phyloP scores from a whole-genome alignment of 2,329 filamentous ascomycete species.

The Scedosporium apiospermum region DNA sequence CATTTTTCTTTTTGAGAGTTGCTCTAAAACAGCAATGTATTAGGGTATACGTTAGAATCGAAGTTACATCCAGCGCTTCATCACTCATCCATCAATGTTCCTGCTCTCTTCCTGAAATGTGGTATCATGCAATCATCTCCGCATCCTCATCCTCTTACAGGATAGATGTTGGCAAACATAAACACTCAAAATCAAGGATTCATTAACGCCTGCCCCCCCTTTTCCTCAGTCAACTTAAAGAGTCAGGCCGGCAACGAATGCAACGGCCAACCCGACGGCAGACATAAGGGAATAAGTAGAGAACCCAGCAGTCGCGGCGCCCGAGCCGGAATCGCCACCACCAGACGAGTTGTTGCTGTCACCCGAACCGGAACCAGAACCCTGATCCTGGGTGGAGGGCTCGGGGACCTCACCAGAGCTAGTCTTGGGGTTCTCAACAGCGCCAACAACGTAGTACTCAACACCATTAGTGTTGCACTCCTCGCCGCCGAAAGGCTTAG shows the following conservation, averaged over 20 bases:
- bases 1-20: neutral
- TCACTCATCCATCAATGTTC: neutral
- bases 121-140: neutral
- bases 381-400: neutral
- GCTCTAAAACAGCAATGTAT: constrained; percentile 5
- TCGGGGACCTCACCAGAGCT: constrained; percentile 7
- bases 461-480: constrained; percentile 32
- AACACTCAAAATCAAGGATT: neutral
- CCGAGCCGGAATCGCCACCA: constrained; percentile 4
- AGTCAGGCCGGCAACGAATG: constrained; percentile 27
- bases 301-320: constrained; percentile 11
- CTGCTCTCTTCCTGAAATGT: neutral
- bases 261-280: constrained; percentile 26
- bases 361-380: neutral
- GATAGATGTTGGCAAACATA: too few species aligned
- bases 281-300: constrained; percentile 21
- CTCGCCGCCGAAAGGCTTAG: constrained; percentile 32
- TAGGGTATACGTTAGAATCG: constrained; percentile 10
- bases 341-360: neutral
- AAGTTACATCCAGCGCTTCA: constrained; percentile 5
- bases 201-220: neutral
- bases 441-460: constrained; percentile 16
- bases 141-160: neutral
- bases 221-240: constrained; percentile 16
- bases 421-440: constrained; percentile 16